A percentile compares a stretch with the other conserved stretches of the same genome.
Conservation (phyloP, 192 early-diverging fungal species). For the Linnemannia schmuckeri region DNA sequence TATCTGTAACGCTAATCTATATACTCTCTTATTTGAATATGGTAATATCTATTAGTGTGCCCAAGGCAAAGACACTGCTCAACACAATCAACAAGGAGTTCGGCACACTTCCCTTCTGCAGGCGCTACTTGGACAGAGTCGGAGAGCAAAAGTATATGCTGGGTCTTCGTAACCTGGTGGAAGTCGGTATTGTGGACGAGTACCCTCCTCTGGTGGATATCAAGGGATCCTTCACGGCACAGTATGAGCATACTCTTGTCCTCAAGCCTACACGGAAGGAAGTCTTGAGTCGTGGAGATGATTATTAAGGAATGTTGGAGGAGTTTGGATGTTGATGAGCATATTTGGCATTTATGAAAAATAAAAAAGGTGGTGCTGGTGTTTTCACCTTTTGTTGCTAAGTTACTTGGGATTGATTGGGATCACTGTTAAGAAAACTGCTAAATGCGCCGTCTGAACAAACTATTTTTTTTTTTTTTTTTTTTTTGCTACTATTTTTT, state of each 20-base stretch:
- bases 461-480: no score
- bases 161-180: constrained; percentile 88
- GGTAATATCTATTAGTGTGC: constrained; percentile 59
- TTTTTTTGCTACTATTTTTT: no score
- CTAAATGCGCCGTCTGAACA: no score
- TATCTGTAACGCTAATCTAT: background rate
- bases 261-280: constrained; percentile 92
- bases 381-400: background rate
- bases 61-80: constrained; percentile 81
- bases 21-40: background rate
- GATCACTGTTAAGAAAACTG: background rate
- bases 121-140: constrained; percentile 93
- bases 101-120: constrained; percentile 95
- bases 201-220: constrained; percentile 93
- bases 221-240: constrained; percentile 92
- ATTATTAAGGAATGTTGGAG: constrained; percentile 39
- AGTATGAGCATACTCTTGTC: constrained; percentile 96
- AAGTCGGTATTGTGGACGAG: constrained; percentile 82
- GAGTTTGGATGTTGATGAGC: background rate
- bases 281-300: constrained; percentile 63
- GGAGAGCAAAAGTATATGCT: constrained; percentile 93
- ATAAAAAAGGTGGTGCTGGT: background rate
- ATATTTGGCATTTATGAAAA: background rate
- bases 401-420: background rate
- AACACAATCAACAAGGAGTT: constrained; percentile 89